These are phyloP conservation scores for Penicillium brevicompactum DNA, from an alignment of 2,329 filamentous ascomycete genomes.

Conservation along the genomic window DNA sequence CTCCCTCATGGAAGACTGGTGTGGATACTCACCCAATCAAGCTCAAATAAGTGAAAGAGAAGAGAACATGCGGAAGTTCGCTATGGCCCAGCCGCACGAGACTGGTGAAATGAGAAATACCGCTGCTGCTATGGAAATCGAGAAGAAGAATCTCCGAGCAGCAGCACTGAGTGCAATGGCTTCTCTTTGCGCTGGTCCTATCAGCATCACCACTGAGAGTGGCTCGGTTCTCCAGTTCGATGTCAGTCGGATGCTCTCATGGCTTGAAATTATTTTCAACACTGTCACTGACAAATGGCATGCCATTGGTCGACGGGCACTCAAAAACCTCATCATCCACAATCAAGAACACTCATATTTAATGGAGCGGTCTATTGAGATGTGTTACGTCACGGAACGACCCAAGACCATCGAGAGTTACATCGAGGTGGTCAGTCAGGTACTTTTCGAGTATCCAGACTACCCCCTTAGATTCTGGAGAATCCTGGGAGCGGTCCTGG, in stretches of 20 bases:
- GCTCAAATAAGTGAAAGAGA: conserved; percentile 78
- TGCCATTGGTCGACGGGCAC: conserved; percentile 79
- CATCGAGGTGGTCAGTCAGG: conserved; percentile 87
- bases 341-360: conserved; percentile 86
- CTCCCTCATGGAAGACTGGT: conserved; percentile 98
- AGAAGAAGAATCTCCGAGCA: conserved; percentile 87
- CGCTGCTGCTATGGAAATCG: conserved; percentile 92
- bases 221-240: conserved; percentile 89
- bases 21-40: conserved; percentile 92
- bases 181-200: conserved; percentile 78
- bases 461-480: conserved; percentile 90
- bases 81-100: conserved; percentile 75
- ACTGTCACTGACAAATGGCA: conserved; percentile 91
- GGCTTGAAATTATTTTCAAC: conserved; percentile 94
- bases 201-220: conserved; percentile 85
- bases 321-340: conserved; percentile 86
- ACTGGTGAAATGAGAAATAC: conserved; percentile 74
- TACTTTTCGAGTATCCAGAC: conserved; percentile 79
- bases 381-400: conserved; percentile 81
- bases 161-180: conserved; percentile 96
- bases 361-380: conserved; percentile 84
- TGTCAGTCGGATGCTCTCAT: conserved; percentile 85
- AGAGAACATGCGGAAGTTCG: conserved; percentile 81
- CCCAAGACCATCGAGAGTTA: conserved; percentile 91
- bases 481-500: conserved; percentile 81